Base-by-base conservation (phyloP, 176 grass and related monocot genomes). In the Musa acuminata region DNA sequence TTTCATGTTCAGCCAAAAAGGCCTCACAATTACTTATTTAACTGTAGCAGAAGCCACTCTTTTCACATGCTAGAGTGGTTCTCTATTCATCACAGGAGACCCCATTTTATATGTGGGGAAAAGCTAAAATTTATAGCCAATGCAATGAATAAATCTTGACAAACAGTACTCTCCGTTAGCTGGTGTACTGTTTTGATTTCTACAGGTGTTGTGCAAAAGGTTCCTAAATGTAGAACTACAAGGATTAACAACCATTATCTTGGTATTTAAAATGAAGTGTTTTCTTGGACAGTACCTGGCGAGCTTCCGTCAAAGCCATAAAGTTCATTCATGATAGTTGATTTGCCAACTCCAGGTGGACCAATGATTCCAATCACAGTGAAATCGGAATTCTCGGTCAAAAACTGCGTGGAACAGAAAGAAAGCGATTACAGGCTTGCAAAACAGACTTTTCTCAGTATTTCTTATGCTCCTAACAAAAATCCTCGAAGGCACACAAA, bases 381-480 rank as follows among this genome's bases (percentile, higher is more conserved):
- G 72, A 98, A 98, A 92, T 98, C 94, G 24, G 83, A 88, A 84
- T 98, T 98, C 75, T 98, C 90, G 0, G 90, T 98, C 62, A 98
- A 69, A 85, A 87, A 98, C 94, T 98, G 87, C 72, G 75, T 0
- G 9, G n/a, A 75, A 79, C 51, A 14, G 58, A 25, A 23, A 53
- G 53, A 11, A 16, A 80, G 27, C 25, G 29, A 12, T n/a, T 7
- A 64, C 8, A 13, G 17, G 6, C 14, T 13, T 17, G n/a, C 5
- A 13, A 60, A 60, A 60, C 3, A n/a, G 57, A 60, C 20, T n/a
- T 60, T 49, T 51, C 63, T 51, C 23, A 69, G 25, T 43, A 43
- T 43, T 43, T 43, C 4, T 43, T 43, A 43, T 43, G 35, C 35
- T 43, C 35, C 35, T 43, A 43, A 43, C 35, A 43, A 43, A 43